Evolutionary conservation across 1,284 basidiomycete genomes (phyloP).

Genomic region (Moniliella sp.): DNA sequence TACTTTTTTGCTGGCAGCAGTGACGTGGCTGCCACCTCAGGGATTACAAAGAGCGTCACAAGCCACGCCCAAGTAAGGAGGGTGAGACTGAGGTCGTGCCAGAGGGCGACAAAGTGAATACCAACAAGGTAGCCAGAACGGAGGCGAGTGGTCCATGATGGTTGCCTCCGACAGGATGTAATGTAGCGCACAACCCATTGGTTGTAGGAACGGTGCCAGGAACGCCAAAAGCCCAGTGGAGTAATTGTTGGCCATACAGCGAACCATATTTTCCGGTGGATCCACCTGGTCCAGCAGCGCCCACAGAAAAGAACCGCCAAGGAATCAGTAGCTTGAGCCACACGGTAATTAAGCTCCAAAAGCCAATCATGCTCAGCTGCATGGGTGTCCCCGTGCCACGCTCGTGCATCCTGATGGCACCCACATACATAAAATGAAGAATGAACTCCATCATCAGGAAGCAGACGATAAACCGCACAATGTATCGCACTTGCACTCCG

Average conservation of each 20-base stretch:
- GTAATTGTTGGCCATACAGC: conserved; percentile 97
- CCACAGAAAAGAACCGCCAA: conserved; percentile 95
- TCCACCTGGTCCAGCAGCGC: conserved; percentile 70
- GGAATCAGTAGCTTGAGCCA: conserved; percentile 96
- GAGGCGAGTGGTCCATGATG: too few species aligned
- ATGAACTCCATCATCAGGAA: conserved; percentile 72
- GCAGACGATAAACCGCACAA: conserved; percentile 50
- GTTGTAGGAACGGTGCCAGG: conserved; percentile 90
- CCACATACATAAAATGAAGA: conserved; percentile 83
- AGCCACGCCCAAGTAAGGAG: conserved; percentile 94
- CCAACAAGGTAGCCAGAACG: conserved; percentile 49
- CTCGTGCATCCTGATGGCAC: conserved; percentile 73
- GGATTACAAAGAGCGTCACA: conserved; percentile 62
- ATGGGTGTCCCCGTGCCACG: conserved; percentile 51
- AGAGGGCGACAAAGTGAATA: conserved; percentile 98
- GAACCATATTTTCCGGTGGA: conserved; percentile 91
- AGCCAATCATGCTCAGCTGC: conserved; percentile 74
- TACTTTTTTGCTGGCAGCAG: conserved; percentile 50
- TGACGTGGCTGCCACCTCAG: conserved; percentile 51
- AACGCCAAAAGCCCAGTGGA: conserved; percentile 83
- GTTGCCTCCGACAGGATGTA: conserved; percentile 64
- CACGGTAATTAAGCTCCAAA: conserved; percentile 87
- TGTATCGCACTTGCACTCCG: conserved; percentile 41
- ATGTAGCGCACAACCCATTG: conserved; percentile 87
- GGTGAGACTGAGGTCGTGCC: conserved; percentile 79